A percentile compares a stretch with the other conserved stretches of the same genome.
These are phyloP conservation scores for Circinella umbellata DNA, from an alignment of 371 early-diverging fungal species.

Conservation along the genomic window DNA sequence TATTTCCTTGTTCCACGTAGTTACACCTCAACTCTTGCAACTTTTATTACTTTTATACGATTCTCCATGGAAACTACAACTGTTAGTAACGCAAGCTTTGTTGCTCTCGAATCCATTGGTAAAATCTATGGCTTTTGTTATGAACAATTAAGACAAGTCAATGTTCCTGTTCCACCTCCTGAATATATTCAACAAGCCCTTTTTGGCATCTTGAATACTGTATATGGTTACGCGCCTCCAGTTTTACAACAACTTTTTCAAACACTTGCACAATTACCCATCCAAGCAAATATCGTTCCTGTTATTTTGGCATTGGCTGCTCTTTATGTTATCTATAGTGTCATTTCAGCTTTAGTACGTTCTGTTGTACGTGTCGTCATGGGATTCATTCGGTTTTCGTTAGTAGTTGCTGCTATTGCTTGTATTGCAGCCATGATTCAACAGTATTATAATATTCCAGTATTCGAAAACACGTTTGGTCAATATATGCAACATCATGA, in stretches of 20 bases:
- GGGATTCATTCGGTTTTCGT: conserved; percentile 46
- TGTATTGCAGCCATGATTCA: conserved; percentile 26
- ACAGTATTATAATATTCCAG: conserved; percentile 22
- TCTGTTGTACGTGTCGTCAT: conserved; percentile 37
- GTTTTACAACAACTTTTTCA: conserved; percentile 30
- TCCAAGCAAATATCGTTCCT: conserved; percentile 42
- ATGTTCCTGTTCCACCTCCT: conserved; percentile 34
- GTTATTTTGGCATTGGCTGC: conserved; percentile 33
- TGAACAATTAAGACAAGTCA: conserved; percentile 25
- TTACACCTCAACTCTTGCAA: too few species aligned
- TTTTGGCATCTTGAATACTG: conserved; percentile 1
- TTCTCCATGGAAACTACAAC: conserved; percentile 13
- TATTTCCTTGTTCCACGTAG: too few species aligned
- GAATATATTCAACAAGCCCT: conserved; percentile 22
- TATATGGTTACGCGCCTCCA: conserved; percentile 30
- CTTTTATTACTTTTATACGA: not conserved
- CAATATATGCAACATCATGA: not conserved
- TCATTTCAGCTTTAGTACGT: conserved; percentile 32
- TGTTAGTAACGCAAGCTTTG: conserved; percentile 1
- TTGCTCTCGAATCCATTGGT: conserved; percentile 27
- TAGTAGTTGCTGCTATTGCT: conserved; percentile 31
- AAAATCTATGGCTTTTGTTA: conserved; percentile 37
- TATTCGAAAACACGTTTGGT: conserved; percentile 4
- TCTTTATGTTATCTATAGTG: conserved; percentile 36
- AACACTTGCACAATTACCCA: conserved; percentile 27